A percentile compares a stretch with the other conserved stretches of the same genome.
These are phyloP conservation scores for Tothia fuscella DNA, from an alignment of 2,329 filamentous ascomycete genomes.

Conservation along the genomic window DNA sequence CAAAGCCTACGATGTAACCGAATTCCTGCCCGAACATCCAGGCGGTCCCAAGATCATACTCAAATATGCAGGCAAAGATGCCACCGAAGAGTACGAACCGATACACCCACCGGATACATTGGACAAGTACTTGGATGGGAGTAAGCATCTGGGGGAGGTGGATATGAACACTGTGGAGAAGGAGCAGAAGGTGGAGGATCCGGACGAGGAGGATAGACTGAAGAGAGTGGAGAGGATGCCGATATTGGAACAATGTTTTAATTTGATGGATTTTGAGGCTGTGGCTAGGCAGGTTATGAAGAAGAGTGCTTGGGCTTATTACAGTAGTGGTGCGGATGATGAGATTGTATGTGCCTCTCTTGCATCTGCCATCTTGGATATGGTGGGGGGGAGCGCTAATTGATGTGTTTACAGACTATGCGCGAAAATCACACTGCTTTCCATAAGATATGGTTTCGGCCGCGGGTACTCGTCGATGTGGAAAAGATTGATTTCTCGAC, in stretches of 20 bases:
- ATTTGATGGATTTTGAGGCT: constrained; percentile 89
- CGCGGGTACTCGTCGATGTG: constrained; percentile 78
- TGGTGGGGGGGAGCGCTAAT: background rate
- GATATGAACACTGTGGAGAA: constrained; percentile 70
- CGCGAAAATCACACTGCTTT: constrained; percentile 92
- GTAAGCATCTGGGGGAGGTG: constrained; percentile 80
- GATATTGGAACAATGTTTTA: constrained; percentile 76
- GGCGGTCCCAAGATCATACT: constrained; percentile 88
- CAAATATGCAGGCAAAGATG: constrained; percentile 93
- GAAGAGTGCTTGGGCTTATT: constrained; percentile 94
- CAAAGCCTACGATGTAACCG: constrained; percentile 80
- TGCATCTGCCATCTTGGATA: background rate
- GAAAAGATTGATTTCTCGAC: constrained; percentile 76
- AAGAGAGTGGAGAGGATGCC: constrained; percentile 65
- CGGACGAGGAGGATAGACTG: constrained; percentile 62
- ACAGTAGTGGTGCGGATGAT: constrained; percentile 84
- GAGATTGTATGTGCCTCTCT: constrained; percentile 52
- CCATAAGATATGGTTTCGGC: constrained; percentile 96
- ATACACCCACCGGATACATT: constrained; percentile 84
- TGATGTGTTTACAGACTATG: constrained; percentile 55
- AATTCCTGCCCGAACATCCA: constrained; percentile 82
- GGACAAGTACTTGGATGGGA: constrained; percentile 65
- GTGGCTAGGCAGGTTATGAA: constrained; percentile 89
- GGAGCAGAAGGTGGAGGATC: constrained; percentile 54
- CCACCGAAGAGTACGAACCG: constrained; percentile 81